Evolutionary conservation across 192 early-diverging fungal genomes (phyloP), one percentile per base, ranked within the genome.

Genomic region (Mortierella claussenii): DNA sequence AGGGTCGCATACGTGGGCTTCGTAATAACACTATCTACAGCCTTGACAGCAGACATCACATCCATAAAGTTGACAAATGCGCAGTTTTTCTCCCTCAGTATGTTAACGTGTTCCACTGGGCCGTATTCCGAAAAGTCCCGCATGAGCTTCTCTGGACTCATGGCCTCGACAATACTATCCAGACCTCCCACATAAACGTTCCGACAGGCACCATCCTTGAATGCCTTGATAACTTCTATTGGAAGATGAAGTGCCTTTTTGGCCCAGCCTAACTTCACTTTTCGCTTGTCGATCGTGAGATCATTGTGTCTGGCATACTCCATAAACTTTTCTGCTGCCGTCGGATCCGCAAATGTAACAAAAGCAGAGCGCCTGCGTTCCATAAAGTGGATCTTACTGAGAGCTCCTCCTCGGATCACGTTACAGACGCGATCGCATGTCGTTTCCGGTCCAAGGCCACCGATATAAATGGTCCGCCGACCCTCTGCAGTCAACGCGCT

Each of bases 21-120:
- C 12, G 48, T 30, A 33, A 84, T 82, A 37, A 92, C 89, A 8
- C 78, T 80, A 23, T 94, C 91, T n/a, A 94, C 91, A 23, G 93
- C 95, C 47, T 86, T 87, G 34, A 96, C 85, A 13, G 95, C 94
- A 20, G 74, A 84, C 2, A 78, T 49, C 55, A 96, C 90, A 50
- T 92, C 89, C 15, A 89, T 91, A 71, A 93, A 95, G 79, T 92
- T 93, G 62, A 96, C 91, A 78, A 96, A 96, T 1, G 85, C 93
- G 65, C 92, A 93, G 57, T 86, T 91, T 66, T 95, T 95, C 37
- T 95, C 93, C 52, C 79, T 80, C 15, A 95, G 78, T 11, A 93
- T 89, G 81, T 95, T 93, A 53, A 96, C 86, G 49, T 93, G 54
- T 69, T 96, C 95, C 46, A 95, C 91, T 53, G 95, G 93, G n/a